Base-by-base conservation (phyloP, 2,329 filamentous ascomycete genomes). In the Purpureocillium lavendulum region DNA sequence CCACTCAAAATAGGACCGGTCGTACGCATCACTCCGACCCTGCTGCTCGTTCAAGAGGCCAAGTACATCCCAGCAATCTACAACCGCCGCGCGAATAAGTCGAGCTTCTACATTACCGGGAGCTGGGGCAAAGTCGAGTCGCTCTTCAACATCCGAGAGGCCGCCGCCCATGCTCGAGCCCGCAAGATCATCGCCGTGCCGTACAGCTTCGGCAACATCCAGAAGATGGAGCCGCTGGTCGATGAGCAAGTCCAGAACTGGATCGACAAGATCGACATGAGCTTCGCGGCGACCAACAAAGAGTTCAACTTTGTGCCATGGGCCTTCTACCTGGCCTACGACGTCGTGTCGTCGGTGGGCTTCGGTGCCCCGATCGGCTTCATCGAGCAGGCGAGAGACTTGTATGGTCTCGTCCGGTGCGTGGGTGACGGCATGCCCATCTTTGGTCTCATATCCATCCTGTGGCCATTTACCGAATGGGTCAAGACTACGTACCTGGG, bases 311-410 rank as follows among this genome's bases (percentile, higher is more conserved):
- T 78, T 48, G 58, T 70, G 0, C 67, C 66, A 38, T 77, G 73
- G 74, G 67, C 69, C 30, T n/a, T 35, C 7, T 74, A 65, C 46
- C 64, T 76, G 61, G 73, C 71, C 4, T 78, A 76, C 57, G 74
- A 78, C 47, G 67, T 76, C 29, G 73, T 78, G 40, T 69, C 65
- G 17, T 70, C 75, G 43, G 60, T 78, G 31, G 72, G 69, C 2
- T 78, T 77, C 46, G 72, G 73, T 9, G 67, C 63, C 4, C 66
- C 73, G 1, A 67, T 79, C 38, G 73, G 74, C 10, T 79, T 79
- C 49, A 61, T 77, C 9, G 61, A 70, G 39, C 60, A 66, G 40
- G 73, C 64, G 14, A 56, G 59, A 17, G 74, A 79, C 47, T 64
- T 77, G 14, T 67, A 62, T 26, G 70, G 69, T 11, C 59, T 77